Base-by-base conservation (phyloP, 352 stramenopile genomes). In the Globisporangium rhizosaccharum region DNA sequence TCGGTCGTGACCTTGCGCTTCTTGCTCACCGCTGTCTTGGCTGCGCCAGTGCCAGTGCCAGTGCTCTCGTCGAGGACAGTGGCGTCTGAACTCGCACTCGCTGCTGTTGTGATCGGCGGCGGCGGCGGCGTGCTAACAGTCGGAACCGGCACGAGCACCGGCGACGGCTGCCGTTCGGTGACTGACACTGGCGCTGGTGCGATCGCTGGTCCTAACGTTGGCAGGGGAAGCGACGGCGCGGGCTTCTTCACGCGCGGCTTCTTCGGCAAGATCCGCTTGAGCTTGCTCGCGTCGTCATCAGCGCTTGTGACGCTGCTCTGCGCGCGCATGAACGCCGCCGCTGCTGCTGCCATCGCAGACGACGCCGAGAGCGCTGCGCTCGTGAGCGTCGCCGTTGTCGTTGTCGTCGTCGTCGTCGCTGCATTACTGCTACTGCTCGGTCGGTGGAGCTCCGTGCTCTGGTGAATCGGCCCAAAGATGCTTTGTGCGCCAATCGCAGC, bases 221-320 rank as follows among this genome's bases (percentile, higher is more conserved):
- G 12, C 39, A 18, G 39, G 11, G 39, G 12, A 10, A 47, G 42
- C 12, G 51, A 39, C 37, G 57, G 47, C 9, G 50, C 26, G 11
- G 30, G 28, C 37, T 65, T 59, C 48, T 66, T 66, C 17, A 57
- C 39, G 7, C 41, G 30, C 10, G 53, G 60, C 15, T 64, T 64
- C 44, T 59, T 59, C 1, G 58, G 58, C 33, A 64, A 37, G 12
- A 64, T 37, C 25, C 58, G 58, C 23, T 58, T 53, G 23, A 64
- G 25, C 20, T 53, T 39, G 25, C 46, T 45, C 11, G 11, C 20
- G 2, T 26, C 44, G 4, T 53, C 51, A 2, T 63, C 51, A 2
- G 23, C 30, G 15, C 12, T 14, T 15, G 49, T 3, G 33, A 12
- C 6, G 8, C 33, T 39, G 9, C 20, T 42, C 50, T 56, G 33